These are phyloP conservation scores for Cladosporium austrohemisphaericum DNA, from an alignment of 2,329 filamentous ascomycete species.

Conservation along the genomic window DNA sequence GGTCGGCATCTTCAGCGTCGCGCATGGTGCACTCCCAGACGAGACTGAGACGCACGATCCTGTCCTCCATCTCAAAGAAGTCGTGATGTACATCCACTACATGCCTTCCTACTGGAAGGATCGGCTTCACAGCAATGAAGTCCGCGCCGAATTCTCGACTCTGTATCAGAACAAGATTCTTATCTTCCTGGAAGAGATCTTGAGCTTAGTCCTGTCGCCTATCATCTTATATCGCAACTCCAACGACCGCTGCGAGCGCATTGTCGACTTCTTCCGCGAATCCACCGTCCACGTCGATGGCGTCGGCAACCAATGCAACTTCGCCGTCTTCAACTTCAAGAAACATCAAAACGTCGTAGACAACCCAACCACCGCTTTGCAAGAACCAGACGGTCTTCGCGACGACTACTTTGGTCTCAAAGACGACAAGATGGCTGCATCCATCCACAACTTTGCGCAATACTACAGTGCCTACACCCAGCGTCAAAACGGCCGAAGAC, in stretches of 20 bases:
- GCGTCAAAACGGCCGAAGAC: slow-evolving; percentile 26
- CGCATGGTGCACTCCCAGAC: slow-evolving; percentile 75
- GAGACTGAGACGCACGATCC: slow-evolving; percentile 89
- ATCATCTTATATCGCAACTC: slow-evolving; percentile 83
- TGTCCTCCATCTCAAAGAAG: slow-evolving; percentile 79
- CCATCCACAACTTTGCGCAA: slow-evolving; percentile 90
- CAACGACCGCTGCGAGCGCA: slow-evolving; percentile 82
- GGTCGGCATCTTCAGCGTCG: slow-evolving; percentile 76
- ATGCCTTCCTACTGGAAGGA: slow-evolving; percentile 84
- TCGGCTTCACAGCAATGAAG: slow-evolving; percentile 87
- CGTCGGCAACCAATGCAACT: slow-evolving; percentile 92
- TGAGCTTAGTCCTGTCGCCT: slow-evolving; percentile 89
- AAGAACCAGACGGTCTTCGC: slow-evolving; percentile 53
- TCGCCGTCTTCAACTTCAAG: slow-evolving; percentile 96
- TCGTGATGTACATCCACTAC: slow-evolving; percentile 91
- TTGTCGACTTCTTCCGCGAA: slow-evolving; percentile 96
- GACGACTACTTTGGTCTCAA: slow-evolving; percentile 94
- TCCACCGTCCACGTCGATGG: slow-evolving; percentile 97
- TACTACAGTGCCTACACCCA: slow-evolving; percentile 59
- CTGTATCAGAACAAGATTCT: slow-evolving; percentile 90
- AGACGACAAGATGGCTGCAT: slow-evolving; percentile 97
- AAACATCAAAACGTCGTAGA: slow-evolving; percentile 59
- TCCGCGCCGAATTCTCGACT: slow-evolving; percentile 82
- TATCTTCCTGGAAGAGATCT: slow-evolving; percentile 86
- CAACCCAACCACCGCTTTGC: slow-evolving; percentile 31